Evolutionary conservation across 345 rosid species (phyloP).

Genomic region (Dipteronia dyeriana): DNA sequence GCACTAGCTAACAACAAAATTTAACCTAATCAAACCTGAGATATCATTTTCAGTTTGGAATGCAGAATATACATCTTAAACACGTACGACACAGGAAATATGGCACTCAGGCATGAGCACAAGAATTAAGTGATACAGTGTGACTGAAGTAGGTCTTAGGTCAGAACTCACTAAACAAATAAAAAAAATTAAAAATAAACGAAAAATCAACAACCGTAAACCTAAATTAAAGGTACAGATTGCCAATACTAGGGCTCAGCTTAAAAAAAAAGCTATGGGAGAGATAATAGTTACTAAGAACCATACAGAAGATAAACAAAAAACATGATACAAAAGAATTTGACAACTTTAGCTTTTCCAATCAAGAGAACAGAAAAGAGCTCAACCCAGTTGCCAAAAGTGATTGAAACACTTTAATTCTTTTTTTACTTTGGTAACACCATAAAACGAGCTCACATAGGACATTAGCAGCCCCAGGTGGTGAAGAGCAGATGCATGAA

Average conservation of each 20-base stretch:
- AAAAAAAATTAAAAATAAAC: not conserved
- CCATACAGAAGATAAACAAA: not conserved
- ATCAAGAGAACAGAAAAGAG: not conserved
- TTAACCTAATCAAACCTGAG: not conserved
- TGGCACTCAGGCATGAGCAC: not conserved
- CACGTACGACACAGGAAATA: not conserved
- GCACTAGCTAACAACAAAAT: conserved; percentile 1
- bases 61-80: conserved; percentile 3
- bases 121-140: not conserved
- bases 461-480: not conserved
- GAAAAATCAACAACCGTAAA: not conserved
- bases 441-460: not conserved
- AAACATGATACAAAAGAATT: not conserved
- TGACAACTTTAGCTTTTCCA: not conserved
- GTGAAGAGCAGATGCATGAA: not conserved
- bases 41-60: not conserved
- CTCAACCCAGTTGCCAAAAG: not conserved
- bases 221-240: not conserved
- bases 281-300: no score
- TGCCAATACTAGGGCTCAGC: not conserved
- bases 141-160: not conserved
- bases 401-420: not conserved
- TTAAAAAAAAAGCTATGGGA: no score
- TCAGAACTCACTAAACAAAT: not conserved
- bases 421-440: not conserved